Evolutionary conservation across 371 early-diverging fungal species (phyloP).

Genomic region (Apophysomyces ossiformis): DNA sequence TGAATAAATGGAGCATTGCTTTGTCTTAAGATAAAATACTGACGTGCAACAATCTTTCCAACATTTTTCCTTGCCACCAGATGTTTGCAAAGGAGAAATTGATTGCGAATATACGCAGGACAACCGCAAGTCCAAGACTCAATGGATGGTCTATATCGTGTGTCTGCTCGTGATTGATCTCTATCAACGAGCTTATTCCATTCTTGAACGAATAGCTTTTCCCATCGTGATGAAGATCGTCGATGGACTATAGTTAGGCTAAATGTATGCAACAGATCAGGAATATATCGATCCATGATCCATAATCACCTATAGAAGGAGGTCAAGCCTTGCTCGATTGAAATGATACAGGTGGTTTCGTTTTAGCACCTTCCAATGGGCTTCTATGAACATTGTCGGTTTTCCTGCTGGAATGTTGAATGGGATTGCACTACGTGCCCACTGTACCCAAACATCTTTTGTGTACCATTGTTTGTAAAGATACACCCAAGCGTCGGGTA

Average conservation of each 20-base stretch:
- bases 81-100: background rate
- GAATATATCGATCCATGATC: background rate
- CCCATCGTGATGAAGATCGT: background rate
- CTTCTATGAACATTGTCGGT: conserved; percentile 12
- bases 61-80: background rate
- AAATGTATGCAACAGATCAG: background rate
- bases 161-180: background rate
- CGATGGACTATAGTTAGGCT: background rate
- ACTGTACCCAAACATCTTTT: background rate
- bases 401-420: background rate
- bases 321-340: conserved; percentile 7
- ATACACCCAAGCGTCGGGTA: conserved; percentile 9
- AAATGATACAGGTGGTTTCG: background rate
- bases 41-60: background rate
- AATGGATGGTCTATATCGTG: background rate
- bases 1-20: background rate
- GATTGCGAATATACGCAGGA: background rate
- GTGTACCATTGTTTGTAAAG: conserved; percentile 7
- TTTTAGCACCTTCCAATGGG: conserved; percentile 12
- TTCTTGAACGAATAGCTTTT: background rate
- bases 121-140: background rate
- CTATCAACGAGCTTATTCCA: background rate
- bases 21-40: background rate
- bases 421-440: conserved; percentile 6
- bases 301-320: background rate